Evolutionary conservation across 305 asterid genomes (phyloP).

Genomic region (Fraxinus paxiana): DNA sequence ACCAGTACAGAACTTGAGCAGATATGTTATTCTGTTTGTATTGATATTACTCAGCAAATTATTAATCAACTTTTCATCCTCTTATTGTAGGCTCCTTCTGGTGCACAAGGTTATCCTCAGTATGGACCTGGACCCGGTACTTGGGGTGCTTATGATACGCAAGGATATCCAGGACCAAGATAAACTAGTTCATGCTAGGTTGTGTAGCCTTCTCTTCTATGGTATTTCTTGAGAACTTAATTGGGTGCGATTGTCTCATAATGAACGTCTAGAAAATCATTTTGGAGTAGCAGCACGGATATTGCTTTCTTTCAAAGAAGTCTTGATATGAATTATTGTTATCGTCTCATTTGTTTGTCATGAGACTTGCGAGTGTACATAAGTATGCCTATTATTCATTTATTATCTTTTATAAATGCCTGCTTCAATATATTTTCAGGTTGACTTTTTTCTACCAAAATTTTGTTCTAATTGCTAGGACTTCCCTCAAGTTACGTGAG

Average conservation of each 20-base stretch:
- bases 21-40: background rate
- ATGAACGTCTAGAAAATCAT: background rate
- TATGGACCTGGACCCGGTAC: slow-evolving; percentile 65
- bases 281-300: background rate
- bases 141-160: slow-evolving; percentile 68
- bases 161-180: slow-evolving; percentile 72
- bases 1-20: background rate
- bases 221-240: slow-evolving; percentile 31
- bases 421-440: too few species aligned
- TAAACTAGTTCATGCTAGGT: slow-evolving; percentile 35
- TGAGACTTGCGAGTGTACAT: background rate
- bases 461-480: background rate
- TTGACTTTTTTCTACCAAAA: background rate
- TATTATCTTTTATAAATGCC: background rate
- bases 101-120: slow-evolving; percentile 76
- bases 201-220: slow-evolving; percentile 23
- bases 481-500: background rate
- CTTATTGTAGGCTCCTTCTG: slow-evolving; percentile 56
- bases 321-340: background rate
- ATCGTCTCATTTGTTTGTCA: background rate
- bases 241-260: slow-evolving; percentile 12
- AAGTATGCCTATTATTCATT: background rate
- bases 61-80: slow-evolving; percentile 10
- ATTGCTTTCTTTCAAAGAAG: background rate
- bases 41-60: background rate